Conservation (phyloP, 306 rosid species). For the Glycine tomentella region DNA sequence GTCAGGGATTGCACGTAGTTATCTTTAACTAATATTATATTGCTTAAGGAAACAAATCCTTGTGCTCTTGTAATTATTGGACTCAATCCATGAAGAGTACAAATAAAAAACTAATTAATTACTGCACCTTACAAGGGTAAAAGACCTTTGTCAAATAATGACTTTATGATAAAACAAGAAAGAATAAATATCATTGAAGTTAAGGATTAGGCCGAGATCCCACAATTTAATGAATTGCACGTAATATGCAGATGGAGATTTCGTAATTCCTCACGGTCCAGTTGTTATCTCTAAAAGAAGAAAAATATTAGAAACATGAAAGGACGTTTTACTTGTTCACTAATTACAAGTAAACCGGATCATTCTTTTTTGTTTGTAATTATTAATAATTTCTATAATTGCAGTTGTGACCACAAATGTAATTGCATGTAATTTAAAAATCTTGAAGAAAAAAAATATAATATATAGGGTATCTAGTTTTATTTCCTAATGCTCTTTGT, state of each 20-base stretch:
- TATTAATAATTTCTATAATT: not conserved
- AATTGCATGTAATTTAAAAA: not conserved
- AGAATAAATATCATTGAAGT: not conserved
- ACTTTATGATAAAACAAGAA: not conserved
- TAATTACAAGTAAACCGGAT: not conserved
- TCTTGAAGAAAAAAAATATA: too few relatives aligned
- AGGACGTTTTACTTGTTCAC: not conserved
- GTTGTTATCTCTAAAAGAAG: not conserved
- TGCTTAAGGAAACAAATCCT: too few relatives aligned
- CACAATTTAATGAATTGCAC: not conserved
- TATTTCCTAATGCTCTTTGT: not conserved
- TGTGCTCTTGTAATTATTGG: not conserved
- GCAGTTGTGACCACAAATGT: not conserved
- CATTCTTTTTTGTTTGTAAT: not conserved
- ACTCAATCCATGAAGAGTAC: slow-evolving; percentile 14
- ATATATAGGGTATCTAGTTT: not conserved
- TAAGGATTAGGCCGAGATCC: not conserved
- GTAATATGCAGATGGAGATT: not conserved
- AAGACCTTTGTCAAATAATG: slow-evolving; percentile 15
- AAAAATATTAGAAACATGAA: not conserved
- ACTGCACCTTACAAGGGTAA: not conserved
- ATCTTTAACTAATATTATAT: too few relatives aligned
- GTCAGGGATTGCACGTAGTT: too few relatives aligned
- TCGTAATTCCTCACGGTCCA: not conserved
- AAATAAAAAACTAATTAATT: not conserved